These are phyloP conservation scores for Oryza coarctata DNA, from an alignment of 176 grass and related monocot species.

Conservation along the genomic window DNA sequence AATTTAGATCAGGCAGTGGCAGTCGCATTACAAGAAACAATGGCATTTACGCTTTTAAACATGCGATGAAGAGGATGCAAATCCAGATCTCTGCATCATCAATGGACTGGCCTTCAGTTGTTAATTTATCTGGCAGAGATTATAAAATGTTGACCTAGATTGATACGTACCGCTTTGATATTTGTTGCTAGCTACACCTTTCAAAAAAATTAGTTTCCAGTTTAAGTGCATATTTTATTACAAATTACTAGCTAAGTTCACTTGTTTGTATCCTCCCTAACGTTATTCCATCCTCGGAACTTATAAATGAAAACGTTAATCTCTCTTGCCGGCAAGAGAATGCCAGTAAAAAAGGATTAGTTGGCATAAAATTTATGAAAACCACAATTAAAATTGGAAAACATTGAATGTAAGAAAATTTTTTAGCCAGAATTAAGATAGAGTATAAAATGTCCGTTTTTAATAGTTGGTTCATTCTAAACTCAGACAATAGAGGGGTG, in stretches of 20 bases:
- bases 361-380: background rate
- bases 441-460: background rate
- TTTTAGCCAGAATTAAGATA: background rate
- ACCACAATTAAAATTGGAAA: background rate
- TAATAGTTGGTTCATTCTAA: background rate
- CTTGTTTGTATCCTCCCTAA: background rate
- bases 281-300: background rate
- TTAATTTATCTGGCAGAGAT: background rate
- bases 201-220: background rate
- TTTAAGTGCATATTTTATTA: background rate
- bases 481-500: background rate
- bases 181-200: background rate
- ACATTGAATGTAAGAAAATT: background rate
- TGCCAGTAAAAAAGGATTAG: background rate
- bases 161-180: background rate
- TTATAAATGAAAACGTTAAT: background rate
- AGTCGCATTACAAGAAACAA: background rate
- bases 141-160: slow-evolving; percentile 25
- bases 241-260: background rate
- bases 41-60: background rate
- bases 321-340: background rate
- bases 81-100: background rate
- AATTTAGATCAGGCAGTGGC: background rate
- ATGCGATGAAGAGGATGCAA: background rate
- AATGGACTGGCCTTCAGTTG: background rate